Evolutionary conservation across 2,329 filamentous ascomycete genomes (phyloP), one percentile per base, ranked within the genome.

Genomic region (Botrytis elliptica): DNA sequence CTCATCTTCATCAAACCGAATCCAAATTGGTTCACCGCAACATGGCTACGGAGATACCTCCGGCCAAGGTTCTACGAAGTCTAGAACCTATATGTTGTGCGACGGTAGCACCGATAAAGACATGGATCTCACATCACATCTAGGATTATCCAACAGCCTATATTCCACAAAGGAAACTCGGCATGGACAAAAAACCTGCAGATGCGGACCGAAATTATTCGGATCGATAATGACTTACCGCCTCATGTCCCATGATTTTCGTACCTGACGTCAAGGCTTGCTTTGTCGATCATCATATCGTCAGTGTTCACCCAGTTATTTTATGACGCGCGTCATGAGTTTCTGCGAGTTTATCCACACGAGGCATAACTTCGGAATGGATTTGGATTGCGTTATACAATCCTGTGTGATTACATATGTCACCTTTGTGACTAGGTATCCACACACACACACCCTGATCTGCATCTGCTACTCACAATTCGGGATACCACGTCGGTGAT

Each of bases 401-500:
- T 38, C n/a, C 22, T 46, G 64, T 18, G 40, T 12, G 9, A 46
- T 29, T 52, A 25, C 25, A 22, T 3, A 67, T n/a, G 44, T 29
- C 44, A 52, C 33, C 36, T 52, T n/a, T 52, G 52, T 38, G 44
- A 33, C 14, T 67, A 46, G 44, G 44, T 46, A 25, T 36, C 36
- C 22, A 18, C 44, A 52, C 14, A 18, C 44, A 10, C 38, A 40
- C 38, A 38, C 33, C 46, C 33, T 25, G 22, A 22, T 49, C 33
- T 14, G 29, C 49, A n/a, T 40, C 12, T 4, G 49, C 22, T 38
- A 52, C 44, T 52, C 4, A 38, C 22, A n/a, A 49, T 52, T 49
- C 44, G 64, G 64, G 44, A 52, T 52, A 52, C 64, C 44, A 67
- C 64, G 12, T 67, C 44, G 64, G 44, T 25, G 44, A 67, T 67